phyloP scores from a whole-genome alignment of 2,329 filamentous ascomycete species.

The Pseudopyricularia cyperi region DNA sequence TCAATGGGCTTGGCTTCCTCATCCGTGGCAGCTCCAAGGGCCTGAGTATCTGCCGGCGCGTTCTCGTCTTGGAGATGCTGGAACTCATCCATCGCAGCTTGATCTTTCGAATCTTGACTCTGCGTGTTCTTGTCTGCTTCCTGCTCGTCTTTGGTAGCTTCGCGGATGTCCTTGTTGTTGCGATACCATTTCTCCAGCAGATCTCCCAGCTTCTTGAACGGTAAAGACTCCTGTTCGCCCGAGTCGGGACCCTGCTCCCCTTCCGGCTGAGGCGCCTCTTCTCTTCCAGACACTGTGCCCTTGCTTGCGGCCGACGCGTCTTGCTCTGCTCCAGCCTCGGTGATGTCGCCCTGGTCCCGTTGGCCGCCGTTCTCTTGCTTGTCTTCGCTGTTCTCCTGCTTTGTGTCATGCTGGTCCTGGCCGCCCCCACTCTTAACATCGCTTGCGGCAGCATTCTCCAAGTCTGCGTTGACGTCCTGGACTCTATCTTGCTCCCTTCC shows the following conservation, averaged over 20 bases:
- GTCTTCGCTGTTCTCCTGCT: conserved; percentile 32
- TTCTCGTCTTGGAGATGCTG: conserved; percentile 85
- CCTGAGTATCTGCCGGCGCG: conserved; percentile 73
- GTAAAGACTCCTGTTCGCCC: conserved; percentile 38
- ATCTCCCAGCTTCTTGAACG: conserved; percentile 91
- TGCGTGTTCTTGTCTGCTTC: conserved; percentile 31
- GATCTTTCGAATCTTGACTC: conserved; percentile 37
- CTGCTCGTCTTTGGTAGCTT: conserved; percentile 38
- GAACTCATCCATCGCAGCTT: conserved; percentile 72
- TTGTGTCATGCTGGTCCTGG: conserved; percentile 33
- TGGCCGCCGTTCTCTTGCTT: conserved; percentile 48
- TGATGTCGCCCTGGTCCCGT: conserved; percentile 52
- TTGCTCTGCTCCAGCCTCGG: conserved; percentile 47
- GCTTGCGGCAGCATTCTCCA: conserved; percentile 50
- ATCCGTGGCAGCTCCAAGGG: conserved; percentile 74
- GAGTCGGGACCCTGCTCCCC: conserved; percentile 23
- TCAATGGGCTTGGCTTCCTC: conserved; percentile 77
- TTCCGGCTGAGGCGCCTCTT: conserved; percentile 25
- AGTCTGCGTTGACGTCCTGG: conserved; percentile 17
- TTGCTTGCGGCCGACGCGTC: conserved; percentile 46
- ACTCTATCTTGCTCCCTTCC: conserved; percentile 22
- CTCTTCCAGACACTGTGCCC: conserved; percentile 35
- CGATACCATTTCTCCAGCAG: conserved; percentile 87
- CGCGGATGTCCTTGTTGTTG: conserved; percentile 70
- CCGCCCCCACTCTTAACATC: conserved; percentile 53